Evolutionary conservation across 441 rosid genomes (phyloP).

Genomic region (Caryocar brasiliense): DNA sequence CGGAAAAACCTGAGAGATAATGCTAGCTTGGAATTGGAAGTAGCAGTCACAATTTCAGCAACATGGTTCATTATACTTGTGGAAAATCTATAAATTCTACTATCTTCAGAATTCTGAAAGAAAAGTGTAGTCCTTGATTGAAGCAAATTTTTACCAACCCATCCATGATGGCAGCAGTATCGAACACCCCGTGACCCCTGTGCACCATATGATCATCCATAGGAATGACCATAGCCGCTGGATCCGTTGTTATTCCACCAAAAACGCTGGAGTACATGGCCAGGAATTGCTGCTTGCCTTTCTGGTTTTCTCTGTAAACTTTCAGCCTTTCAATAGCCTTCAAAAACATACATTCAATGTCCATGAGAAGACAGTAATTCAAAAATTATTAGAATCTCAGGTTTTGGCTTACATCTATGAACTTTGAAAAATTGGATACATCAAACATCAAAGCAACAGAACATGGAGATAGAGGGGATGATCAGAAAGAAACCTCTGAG

Average conservation of each 20-base stretch:
- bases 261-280: slow-evolving; percentile 86
- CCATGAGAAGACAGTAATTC: neutral
- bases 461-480: neutral
- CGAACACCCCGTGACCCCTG: slow-evolving; percentile 90
- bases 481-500: slow-evolving; percentile 39
- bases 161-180: slow-evolving; percentile 65
- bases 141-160: slow-evolving; percentile 42
- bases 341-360: neutral
- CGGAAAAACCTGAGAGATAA: neutral
- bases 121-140: neutral
- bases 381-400: neutral
- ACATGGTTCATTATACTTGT: no score
- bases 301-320: slow-evolving; percentile 25
- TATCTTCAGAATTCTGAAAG: neutral
- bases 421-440: no score
- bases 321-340: slow-evolving; percentile 63
- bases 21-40: neutral
- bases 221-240: slow-evolving; percentile 76
- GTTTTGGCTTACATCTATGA: neutral
- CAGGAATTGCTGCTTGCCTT: slow-evolving; percentile 44
- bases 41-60: no score
- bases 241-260: slow-evolving; percentile 69
- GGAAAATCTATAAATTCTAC: no score
- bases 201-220: slow-evolving; percentile 92
- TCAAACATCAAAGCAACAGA: neutral